Evolutionary conservation across 306 rosid species (phyloP).

Genomic region (Mimosa bimucronata): DNA sequence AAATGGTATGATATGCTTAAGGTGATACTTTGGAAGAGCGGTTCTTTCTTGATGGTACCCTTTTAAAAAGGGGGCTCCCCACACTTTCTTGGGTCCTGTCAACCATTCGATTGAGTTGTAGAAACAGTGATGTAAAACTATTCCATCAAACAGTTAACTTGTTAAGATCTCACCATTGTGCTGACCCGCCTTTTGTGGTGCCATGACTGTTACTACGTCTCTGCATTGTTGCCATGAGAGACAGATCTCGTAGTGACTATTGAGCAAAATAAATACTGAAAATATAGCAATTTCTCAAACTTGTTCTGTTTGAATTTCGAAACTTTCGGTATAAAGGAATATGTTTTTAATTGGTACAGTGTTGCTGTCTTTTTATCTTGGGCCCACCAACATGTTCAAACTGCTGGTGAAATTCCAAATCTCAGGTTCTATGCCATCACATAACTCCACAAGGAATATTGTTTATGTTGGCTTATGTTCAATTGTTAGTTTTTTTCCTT

Average conservation of each 20-base stretch:
- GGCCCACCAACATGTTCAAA: conserved; percentile 55
- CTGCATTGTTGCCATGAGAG: conserved; percentile 5
- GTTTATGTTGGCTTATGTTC: conserved; percentile 15
- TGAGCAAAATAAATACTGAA: conserved; percentile 10
- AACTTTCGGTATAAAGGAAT: neutral
- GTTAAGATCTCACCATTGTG: neutral
- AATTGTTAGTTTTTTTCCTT: conserved; percentile 23
- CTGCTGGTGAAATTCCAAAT: conserved; percentile 41
- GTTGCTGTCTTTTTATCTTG: conserved; percentile 87
- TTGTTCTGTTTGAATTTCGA: conserved; percentile 11
- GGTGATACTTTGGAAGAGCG: neutral
- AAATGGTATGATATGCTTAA: neutral
- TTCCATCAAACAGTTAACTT: neutral
- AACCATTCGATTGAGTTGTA: neutral
- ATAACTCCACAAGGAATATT: neutral
- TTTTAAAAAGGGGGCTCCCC: neutral
- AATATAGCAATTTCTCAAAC: conserved; percentile 3
- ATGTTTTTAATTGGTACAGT: conserved; percentile 46
- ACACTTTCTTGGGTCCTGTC: neutral
- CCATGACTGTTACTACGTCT: neutral
- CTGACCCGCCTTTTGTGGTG: conserved; percentile 9
- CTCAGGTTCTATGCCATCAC: conserved; percentile 50
- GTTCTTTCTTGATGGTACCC: neutral
- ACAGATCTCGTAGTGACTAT: neutral
- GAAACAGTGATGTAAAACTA: too few species aligned